phyloP scores from a whole-genome alignment of 1,139 yeast genomes.

The Groenewaldozyma auringiensis region DNA sequence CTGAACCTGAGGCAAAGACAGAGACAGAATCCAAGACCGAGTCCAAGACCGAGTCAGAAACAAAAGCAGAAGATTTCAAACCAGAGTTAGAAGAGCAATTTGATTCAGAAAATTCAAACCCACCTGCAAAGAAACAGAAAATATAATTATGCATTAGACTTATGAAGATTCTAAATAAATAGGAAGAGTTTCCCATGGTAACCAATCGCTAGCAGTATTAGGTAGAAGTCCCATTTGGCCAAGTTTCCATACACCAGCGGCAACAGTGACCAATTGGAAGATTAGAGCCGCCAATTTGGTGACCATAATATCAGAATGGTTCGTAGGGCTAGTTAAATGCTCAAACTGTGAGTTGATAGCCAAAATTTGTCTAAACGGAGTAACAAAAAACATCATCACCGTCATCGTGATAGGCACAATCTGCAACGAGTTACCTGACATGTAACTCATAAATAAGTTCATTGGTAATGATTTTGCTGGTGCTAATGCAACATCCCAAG shows the following conservation, averaged over 20 bases:
- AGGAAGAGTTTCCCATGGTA: slow-evolving; percentile 69
- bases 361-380: slow-evolving; percentile 68
- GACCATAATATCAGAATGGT: slow-evolving; percentile 36
- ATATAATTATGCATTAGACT: neutral
- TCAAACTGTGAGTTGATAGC: slow-evolving; percentile 42
- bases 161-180: slow-evolving; percentile 6
- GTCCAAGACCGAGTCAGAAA: no score
- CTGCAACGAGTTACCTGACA: slow-evolving; percentile 88
- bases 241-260: slow-evolving; percentile 77
- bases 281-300: slow-evolving; percentile 46
- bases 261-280: slow-evolving; percentile 59
- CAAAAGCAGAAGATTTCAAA: no score
- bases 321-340: slow-evolving; percentile 27
- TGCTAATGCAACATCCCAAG: slow-evolving; percentile 79
- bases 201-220: slow-evolving; percentile 81
- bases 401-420: slow-evolving; percentile 90
- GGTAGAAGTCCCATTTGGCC: slow-evolving; percentile 89
- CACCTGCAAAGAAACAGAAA: neutral
- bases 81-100: no score
- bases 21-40: no score
- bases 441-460: slow-evolving; percentile 84
- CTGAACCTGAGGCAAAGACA: no score
- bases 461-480: slow-evolving; percentile 85
- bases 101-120: neutral
- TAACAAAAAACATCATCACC: slow-evolving; percentile 62